Evolutionary conservation across 2,329 filamentous ascomycete species (phyloP).

Genomic region (Iodosphaeria phyllophila): DNA sequence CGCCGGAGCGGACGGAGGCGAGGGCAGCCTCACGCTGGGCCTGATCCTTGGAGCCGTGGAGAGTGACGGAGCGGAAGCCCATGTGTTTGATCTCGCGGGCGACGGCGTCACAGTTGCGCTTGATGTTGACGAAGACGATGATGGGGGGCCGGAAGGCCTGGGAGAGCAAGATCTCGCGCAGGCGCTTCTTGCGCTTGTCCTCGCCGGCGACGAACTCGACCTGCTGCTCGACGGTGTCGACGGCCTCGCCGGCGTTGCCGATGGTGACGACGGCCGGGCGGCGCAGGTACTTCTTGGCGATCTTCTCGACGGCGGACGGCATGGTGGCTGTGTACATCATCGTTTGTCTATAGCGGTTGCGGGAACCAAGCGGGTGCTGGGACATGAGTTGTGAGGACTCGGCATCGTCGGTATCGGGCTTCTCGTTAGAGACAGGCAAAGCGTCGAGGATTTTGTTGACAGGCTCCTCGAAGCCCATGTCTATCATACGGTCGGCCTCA

Average conservation of each 20-base stretch:
- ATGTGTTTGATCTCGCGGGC: slow-evolving; percentile 86
- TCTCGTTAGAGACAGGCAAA: slow-evolving; percentile 80
- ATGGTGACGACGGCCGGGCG: slow-evolving; percentile 89
- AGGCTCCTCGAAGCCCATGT: slow-evolving; percentile 91
- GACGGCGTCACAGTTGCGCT: slow-evolving; percentile 92
- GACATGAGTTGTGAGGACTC: slow-evolving; percentile 79
- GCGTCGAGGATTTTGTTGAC: slow-evolving; percentile 96
- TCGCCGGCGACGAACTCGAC: slow-evolving; percentile 83
- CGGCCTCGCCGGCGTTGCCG: slow-evolving; percentile 84
- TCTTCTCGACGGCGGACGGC: slow-evolving; percentile 80
- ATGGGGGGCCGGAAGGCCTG: slow-evolving; percentile 73
- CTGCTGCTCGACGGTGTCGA: slow-evolving; percentile 93
- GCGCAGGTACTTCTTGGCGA: slow-evolving; percentile 91
- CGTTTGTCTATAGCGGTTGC: slow-evolving; percentile 78
- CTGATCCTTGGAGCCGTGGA: slow-evolving; percentile 93
- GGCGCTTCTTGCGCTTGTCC: slow-evolving; percentile 89
- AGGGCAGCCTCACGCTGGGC: slow-evolving; percentile 93
- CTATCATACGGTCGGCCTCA: slow-evolving; percentile 97
- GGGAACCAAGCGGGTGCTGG: slow-evolving; percentile 52
- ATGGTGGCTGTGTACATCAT: slow-evolving; percentile 99
- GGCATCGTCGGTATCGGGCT: slow-evolving; percentile 82
- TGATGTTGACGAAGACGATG: slow-evolving; percentile 99
- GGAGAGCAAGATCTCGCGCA: slow-evolving; percentile 74
- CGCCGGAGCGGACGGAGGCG: slow-evolving; percentile 61
- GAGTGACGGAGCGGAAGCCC: slow-evolving; percentile 75